A percentile compares a stretch with the other conserved stretches of the same genome.
Conservation (phyloP, 352 stramenopile species). For the Pythium brachiatum region DNA sequence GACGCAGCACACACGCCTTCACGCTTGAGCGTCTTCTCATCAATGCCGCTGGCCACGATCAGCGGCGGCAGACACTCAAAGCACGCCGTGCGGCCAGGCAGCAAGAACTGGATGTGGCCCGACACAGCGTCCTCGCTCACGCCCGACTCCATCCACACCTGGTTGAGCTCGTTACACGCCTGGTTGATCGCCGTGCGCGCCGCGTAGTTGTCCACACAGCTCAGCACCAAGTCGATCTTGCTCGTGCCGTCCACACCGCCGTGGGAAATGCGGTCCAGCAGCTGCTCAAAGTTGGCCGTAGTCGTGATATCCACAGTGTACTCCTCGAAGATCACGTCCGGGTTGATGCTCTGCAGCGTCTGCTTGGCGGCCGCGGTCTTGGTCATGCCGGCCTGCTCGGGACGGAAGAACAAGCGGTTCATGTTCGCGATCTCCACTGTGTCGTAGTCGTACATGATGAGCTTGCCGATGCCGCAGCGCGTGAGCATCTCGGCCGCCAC, state of each 20-base stretch:
- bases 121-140: conserved; percentile 90
- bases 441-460: conserved; percentile 91
- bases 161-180: conserved; percentile 84
- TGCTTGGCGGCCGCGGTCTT: conserved; percentile 88
- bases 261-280: conserved; percentile 72
- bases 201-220: conserved; percentile 90
- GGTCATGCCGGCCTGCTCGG: conserved; percentile 81
- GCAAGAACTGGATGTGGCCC: conserved; percentile 86
- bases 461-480: conserved; percentile 86
- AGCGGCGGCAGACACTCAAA: conserved; percentile 89
- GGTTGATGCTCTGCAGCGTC: conserved; percentile 88
- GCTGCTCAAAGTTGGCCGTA: conserved; percentile 80
- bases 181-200: conserved; percentile 86
- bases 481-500: conserved; percentile 90
- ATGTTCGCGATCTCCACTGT: conserved; percentile 90
- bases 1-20: conserved; percentile 88
- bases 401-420: conserved; percentile 90
- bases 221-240: conserved; percentile 81
- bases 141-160: conserved; percentile 89
- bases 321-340: conserved; percentile 85
- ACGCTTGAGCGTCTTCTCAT: conserved; percentile 85
- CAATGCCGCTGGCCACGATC: conserved; percentile 82
- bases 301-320: conserved; percentile 89
- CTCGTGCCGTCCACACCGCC: conserved; percentile 54
- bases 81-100: conserved; percentile 83